These are phyloP conservation scores for Capronia americana DNA, from an alignment of 2,329 filamentous ascomycete genomes.

Conservation along the genomic window DNA sequence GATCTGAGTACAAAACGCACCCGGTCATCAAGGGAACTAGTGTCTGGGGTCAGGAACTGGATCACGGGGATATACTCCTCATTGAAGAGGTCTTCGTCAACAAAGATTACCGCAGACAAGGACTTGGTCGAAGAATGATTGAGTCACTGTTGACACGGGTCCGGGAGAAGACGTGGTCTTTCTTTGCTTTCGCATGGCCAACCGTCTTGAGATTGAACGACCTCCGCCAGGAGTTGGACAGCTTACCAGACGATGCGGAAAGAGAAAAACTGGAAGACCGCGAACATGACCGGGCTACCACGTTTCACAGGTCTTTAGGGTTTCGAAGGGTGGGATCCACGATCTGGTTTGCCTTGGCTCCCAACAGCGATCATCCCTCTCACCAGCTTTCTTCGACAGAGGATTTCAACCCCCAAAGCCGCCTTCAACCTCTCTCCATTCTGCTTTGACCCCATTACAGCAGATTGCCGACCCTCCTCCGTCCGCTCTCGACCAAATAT, in stretches of 20 bases:
- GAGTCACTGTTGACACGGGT: constrained; percentile 43
- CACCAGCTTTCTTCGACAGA: constrained; percentile 30
- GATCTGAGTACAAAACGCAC: constrained; percentile 44
- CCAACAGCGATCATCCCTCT: constrained; percentile 40
- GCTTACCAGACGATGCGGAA: constrained; percentile 29
- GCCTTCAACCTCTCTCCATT: constrained; percentile 22
- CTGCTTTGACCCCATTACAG: constrained; percentile 26
- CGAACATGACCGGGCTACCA: constrained; percentile 32
- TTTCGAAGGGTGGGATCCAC: constrained; percentile 46
- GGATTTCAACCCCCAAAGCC: constrained; percentile 40
- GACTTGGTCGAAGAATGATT: constrained; percentile 44
- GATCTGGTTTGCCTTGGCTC: constrained; percentile 43
- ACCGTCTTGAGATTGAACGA: constrained; percentile 34
- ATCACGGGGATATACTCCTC: constrained; percentile 43
- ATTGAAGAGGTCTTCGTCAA: constrained; percentile 41
- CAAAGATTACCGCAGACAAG: constrained; percentile 42
- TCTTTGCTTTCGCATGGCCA: constrained; percentile 41
- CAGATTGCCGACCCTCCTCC: constrained; percentile 22
- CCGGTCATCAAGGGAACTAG: constrained; percentile 42
- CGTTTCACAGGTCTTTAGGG: constrained; percentile 43
- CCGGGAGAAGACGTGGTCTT: constrained; percentile 35
- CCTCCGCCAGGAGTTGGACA: constrained; percentile 31
- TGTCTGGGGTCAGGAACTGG: constrained; percentile 43
- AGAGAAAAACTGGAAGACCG: constrained; percentile 27
- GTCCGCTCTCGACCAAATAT: constrained; percentile 11